Conservation (phyloP, 1,284 basidiomycete genomes). For the Puccinia triticina region DNA sequence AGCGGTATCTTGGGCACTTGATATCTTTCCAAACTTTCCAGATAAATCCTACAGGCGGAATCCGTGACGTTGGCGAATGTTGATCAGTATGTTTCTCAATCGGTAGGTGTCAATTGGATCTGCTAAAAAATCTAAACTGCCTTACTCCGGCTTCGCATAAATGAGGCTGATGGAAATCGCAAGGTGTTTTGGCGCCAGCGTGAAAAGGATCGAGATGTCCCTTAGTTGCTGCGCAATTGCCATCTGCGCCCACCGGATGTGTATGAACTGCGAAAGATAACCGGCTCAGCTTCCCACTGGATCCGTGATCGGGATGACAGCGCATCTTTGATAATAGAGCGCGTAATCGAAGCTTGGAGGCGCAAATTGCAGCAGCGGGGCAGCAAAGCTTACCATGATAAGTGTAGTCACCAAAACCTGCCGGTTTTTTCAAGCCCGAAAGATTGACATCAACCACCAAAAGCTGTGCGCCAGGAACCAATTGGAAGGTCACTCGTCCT, state of each 20-base stretch:
- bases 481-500: background rate
- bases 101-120: background rate
- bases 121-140: too few relatives aligned
- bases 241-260: slow-evolving; percentile 24
- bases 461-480: background rate
- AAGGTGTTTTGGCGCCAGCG: background rate
- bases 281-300: background rate
- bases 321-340: background rate
- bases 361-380: background rate
- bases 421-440: background rate
- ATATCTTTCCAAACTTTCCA: slow-evolving; percentile 36
- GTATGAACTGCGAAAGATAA: slow-evolving; percentile 17
- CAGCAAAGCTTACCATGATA: slow-evolving; percentile 7
- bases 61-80: background rate
- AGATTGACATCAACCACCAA: slow-evolving; percentile 19
- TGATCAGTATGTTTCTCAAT: background rate
- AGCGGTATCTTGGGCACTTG: slow-evolving; percentile 15
- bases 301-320: background rate
- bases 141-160: slow-evolving; percentile 36
- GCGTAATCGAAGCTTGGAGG: background rate
- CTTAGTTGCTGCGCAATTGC: slow-evolving; percentile 10
- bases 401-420: background rate
- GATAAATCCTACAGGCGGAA: slow-evolving; percentile 21
- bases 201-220: slow-evolving; percentile 10
- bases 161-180: slow-evolving; percentile 20